Percentiles rank a stretch among this genome's conserved stretches.
Evolutionary conservation across 169 alveolate genomes (phyloP).

Genomic region (Plasmodium yoelii): DNA sequence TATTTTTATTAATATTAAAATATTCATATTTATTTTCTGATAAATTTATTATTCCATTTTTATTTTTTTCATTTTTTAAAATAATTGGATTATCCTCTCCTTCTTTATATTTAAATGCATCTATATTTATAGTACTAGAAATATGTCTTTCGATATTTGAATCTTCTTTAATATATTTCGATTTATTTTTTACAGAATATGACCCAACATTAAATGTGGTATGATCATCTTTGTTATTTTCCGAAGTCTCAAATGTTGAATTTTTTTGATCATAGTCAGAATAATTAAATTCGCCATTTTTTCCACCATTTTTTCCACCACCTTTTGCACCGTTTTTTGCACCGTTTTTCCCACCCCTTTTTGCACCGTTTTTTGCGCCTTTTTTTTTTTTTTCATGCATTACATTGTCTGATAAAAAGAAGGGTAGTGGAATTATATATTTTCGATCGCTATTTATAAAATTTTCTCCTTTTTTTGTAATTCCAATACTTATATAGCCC

Average conservation of each 20-base stretch:
- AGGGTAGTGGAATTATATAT: slow-evolving; percentile 30
- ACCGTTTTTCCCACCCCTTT: background rate
- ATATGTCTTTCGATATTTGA: background rate
- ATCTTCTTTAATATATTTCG: background rate
- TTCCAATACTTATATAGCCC: slow-evolving; percentile 54
- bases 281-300: background rate
- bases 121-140: too few species aligned
- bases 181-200: background rate
- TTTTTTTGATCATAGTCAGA: background rate
- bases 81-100: background rate
- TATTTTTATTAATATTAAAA: slow-evolving; percentile 25
- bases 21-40: slow-evolving; percentile 35
- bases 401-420: background rate
- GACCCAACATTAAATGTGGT: background rate
- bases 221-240: background rate
- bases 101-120: background rate
- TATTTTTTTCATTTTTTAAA: background rate
- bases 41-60: background rate
- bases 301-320: background rate
- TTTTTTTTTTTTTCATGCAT: slow-evolving; percentile 8
- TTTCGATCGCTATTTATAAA: slow-evolving; percentile 15
- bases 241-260: too few species aligned
- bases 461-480: slow-evolving; percentile 51
- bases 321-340: background rate
- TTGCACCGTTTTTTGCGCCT: slow-evolving; percentile 5